A percentile compares a stretch with the other conserved stretches of the same genome.
These are phyloP conservation scores for Hortaea werneckii DNA, from an alignment of 2,329 filamentous ascomycete species.

Conservation along the genomic window DNA sequence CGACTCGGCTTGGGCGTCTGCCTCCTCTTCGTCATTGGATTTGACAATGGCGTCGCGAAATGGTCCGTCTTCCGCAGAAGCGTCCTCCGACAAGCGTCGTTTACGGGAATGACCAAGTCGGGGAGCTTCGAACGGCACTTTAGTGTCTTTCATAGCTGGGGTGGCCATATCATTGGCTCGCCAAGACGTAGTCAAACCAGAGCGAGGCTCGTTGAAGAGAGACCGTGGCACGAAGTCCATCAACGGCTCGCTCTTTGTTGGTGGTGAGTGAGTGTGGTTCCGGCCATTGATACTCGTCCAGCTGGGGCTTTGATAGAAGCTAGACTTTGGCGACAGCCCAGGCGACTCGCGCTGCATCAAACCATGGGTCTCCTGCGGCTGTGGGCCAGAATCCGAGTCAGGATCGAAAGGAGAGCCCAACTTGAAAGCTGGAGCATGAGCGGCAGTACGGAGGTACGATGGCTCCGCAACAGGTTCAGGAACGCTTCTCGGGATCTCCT, in stretches of 20 bases:
- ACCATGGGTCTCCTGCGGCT: background rate
- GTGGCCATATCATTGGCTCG: slow-evolving; percentile 4
- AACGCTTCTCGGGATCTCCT: slow-evolving; percentile 11
- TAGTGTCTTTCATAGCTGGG: background rate
- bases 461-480: slow-evolving; percentile 3
- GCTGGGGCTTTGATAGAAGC: slow-evolving; percentile 1
- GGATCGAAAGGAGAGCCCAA: slow-evolving; percentile 16
- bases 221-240: slow-evolving; percentile 6
- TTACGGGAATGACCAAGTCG: slow-evolving; percentile 2
- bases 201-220: slow-evolving; percentile 11
- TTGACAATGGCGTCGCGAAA: background rate
- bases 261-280: slow-evolving; percentile 1
- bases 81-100: slow-evolving; percentile 6
- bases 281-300: slow-evolving; percentile 21
- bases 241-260: slow-evolving; percentile 2
- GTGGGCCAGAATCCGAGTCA: slow-evolving; percentile 2
- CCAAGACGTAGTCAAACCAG: slow-evolving; percentile 11
- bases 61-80: background rate
- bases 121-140: slow-evolving; percentile 1
- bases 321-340: slow-evolving; percentile 22
- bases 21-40: slow-evolving; percentile 13
- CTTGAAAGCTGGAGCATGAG: slow-evolving; percentile 13
- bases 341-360: slow-evolving; percentile 11
- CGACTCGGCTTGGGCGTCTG: slow-evolving; percentile 4
- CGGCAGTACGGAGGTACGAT: slow-evolving; percentile 6